Conservation (phyloP, 345 rosid genomes). For the Stellera chamaejasme region DNA sequence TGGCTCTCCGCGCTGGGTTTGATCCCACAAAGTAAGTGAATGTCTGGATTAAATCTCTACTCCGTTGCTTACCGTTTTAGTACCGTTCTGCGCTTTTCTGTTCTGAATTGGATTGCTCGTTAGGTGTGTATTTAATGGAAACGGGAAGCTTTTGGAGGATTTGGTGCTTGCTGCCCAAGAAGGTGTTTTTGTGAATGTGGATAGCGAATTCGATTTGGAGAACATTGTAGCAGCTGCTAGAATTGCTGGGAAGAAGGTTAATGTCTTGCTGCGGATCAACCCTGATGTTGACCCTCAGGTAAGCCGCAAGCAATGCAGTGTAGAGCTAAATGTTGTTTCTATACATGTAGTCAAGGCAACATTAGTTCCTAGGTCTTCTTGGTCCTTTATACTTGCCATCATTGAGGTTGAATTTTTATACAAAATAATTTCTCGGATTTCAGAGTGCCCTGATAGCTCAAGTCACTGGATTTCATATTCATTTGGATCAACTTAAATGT, state of each 20-base stretch:
- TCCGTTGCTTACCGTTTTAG: background rate
- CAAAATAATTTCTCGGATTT: too few species aligned
- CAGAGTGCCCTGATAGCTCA: too few species aligned
- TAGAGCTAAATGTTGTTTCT: too few species aligned
- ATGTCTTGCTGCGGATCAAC: constrained; percentile 90
- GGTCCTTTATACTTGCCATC: too few species aligned
- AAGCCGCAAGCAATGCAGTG: constrained; percentile 33
- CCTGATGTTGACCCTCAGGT: constrained; percentile 99
- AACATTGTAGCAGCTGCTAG: constrained; percentile 83
- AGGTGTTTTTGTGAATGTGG: constrained; percentile 93
- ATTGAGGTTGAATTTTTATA: too few species aligned
- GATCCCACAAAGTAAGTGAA: constrained; percentile 69
- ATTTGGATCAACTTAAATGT: too few species aligned
- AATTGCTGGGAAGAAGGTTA: constrained; percentile 77
- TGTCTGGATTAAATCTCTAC: background rate
- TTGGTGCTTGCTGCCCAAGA: constrained; percentile 87
- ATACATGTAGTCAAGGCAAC: too few species aligned
- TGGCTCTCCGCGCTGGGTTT: constrained; percentile 84
- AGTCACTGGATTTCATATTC: too few species aligned
- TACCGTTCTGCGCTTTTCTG: background rate
- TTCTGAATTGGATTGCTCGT: constrained; percentile 3
- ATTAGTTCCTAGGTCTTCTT: too few species aligned
- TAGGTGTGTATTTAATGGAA: constrained; percentile 96
- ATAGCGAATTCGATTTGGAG: constrained; percentile 92
- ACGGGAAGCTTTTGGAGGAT: constrained; percentile 87